These are phyloP conservation scores for Leptographium procerum DNA, from an alignment of 2,329 filamentous ascomycete genomes.

Conservation along the genomic window DNA sequence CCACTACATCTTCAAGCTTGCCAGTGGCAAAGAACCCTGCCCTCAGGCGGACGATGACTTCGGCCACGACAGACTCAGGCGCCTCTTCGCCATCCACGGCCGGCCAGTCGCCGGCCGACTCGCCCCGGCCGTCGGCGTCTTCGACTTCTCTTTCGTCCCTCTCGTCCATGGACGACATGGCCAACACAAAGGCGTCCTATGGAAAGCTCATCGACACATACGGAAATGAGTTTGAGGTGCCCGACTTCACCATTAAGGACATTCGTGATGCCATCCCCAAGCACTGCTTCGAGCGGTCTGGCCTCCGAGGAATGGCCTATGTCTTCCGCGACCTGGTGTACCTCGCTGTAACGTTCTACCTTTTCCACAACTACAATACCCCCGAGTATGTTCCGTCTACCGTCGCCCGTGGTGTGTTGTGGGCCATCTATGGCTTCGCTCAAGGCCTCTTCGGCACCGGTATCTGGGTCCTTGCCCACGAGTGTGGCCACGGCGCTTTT, in stretches of 20 bases:
- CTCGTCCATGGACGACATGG: slow-evolving; percentile 53
- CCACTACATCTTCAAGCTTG: slow-evolving; percentile 25
- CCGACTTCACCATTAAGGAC: slow-evolving; percentile 95
- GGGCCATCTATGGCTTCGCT: slow-evolving; percentile 59
- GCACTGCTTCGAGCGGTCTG: slow-evolving; percentile 91
- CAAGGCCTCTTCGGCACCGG: slow-evolving; percentile 93
- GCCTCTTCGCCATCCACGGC: slow-evolving; percentile 43
- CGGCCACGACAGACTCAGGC: slow-evolving; percentile 28
- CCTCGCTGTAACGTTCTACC: slow-evolving; percentile 66
- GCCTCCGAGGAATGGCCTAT: slow-evolving; percentile 62
- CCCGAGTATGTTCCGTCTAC: slow-evolving; percentile 68
- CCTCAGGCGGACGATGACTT: slow-evolving; percentile 36
- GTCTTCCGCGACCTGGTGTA: slow-evolving; percentile 69
- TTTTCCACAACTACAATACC: slow-evolving; percentile 84
- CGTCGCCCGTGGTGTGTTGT: slow-evolving; percentile 52
- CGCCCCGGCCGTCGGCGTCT: slow-evolving; percentile 55
- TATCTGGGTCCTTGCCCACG: slow-evolving; percentile 92
- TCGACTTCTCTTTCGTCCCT: slow-evolving; percentile 89
- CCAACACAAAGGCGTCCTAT: slow-evolving; percentile 29
- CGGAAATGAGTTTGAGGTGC: slow-evolving; percentile 87
- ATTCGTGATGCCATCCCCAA: slow-evolving; percentile 94
- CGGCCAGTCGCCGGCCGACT: slow-evolving; percentile 46
- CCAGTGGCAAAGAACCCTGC: slow-evolving; percentile 27
- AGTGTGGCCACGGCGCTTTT: slow-evolving; percentile 96
- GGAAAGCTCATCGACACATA: slow-evolving; percentile 78